Evolutionary conservation across 768 basidiomycete genomes (phyloP), one percentile per base, ranked within the genome.

Genomic region (Tricholoma saponaceum): DNA sequence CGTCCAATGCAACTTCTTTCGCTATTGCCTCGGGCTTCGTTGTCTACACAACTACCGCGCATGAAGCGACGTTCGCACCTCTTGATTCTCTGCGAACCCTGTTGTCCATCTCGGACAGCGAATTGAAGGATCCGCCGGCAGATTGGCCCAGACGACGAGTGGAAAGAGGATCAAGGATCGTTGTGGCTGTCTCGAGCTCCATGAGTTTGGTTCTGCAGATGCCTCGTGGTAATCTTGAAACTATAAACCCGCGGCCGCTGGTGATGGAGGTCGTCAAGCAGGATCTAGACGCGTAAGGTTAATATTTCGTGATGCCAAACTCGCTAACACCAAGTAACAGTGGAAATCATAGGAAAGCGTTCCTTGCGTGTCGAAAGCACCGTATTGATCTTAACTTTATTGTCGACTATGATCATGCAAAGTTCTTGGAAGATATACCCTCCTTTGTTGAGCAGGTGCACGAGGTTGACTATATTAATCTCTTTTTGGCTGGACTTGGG

Each of bases 171-270:
- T 87, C 92, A 6, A 75, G 88, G 58, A 95, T 98, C 32, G 94
- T 98, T 4, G 85, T 88, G 0, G 90, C 88, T 12, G 87, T 97
- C 0, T 89, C 95, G 0, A 93, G 87, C 58, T 74, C 84, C 7
- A 98, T 95, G 92, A 86, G 82, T 63, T 71, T 99, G 32, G 90
- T 98, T 0, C 74, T 99, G 9, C 97, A 99, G 72, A 98, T 98
- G 96, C 97, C 96, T 0, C 76, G 97, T 62, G 97, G 97, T 0
- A 98, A 98, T 71, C 67, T 99, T 59, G 97, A 99, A 75, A 98
- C 94, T 0, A 87, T 99, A 54, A 92, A 89, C 64, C 97, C 97
- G 3, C 79, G 97, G 43, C 90, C 95, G 12, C 72, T 99, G 64
- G 95, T 98, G 16, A 84, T 97, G 78, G 82, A 87, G 56, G 87